Evolutionary conservation across 495 filamentous ascomycete species (phyloP).

Genomic region (Staphylotrichum tortipilum): DNA sequence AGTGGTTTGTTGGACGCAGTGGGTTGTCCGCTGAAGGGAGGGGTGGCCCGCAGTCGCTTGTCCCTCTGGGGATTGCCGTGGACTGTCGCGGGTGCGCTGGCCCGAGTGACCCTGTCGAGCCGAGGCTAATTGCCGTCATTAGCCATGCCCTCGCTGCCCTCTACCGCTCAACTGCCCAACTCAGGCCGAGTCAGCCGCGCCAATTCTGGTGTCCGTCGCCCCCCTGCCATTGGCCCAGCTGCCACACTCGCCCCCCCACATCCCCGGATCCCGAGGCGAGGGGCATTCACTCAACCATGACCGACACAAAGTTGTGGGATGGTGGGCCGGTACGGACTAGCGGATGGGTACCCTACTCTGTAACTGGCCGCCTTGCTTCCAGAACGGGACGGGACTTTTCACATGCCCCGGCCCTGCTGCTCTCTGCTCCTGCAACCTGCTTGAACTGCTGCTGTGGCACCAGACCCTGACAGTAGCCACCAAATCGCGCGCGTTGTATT

Average conservation of each 20-base stretch:
- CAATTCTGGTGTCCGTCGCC: background rate
- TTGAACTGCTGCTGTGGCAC: too few species aligned
- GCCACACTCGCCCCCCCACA: too few species aligned
- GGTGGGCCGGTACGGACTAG: too few species aligned
- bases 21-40: background rate
- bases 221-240: constrained; percentile 1
- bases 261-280: constrained; percentile 1
- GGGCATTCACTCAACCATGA: too few species aligned
- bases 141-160: too few species aligned
- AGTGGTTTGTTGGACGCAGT: background rate
- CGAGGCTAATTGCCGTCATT: constrained; percentile 28
- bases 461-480: too few species aligned
- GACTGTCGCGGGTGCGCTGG: constrained; percentile 9
- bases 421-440: background rate
- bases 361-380: background rate
- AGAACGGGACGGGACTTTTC: constrained; percentile 8
- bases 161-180: too few species aligned
- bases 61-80: background rate
- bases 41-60: too few species aligned
- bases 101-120: constrained; percentile 21
- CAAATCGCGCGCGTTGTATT: too few species aligned
- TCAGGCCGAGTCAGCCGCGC: constrained; percentile 19
- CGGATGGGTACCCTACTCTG: constrained; percentile 7
- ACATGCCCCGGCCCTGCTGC: constrained; percentile 10
- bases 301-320: too few species aligned